These are phyloP conservation scores for Hypoxylon sp. DNA, from an alignment of 2,329 filamentous ascomycete species.

Conservation along the genomic window DNA sequence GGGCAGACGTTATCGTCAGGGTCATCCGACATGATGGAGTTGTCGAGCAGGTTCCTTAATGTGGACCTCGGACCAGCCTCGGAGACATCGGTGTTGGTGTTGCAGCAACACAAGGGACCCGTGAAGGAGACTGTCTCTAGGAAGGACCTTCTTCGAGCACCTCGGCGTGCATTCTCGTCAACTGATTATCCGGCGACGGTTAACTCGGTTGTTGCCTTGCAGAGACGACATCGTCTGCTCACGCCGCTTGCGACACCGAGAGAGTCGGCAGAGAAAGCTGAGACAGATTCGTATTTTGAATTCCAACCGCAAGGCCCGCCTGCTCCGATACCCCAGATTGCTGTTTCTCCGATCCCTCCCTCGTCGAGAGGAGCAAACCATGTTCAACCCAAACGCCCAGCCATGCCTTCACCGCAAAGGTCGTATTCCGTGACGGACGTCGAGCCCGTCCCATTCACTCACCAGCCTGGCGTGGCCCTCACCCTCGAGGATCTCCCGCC, in stretches of 20 bases:
- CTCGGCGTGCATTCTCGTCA: slow-evolving; percentile 53
- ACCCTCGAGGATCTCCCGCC: slow-evolving; percentile 68
- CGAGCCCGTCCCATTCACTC: slow-evolving; percentile 67
- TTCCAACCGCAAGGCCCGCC: slow-evolving; percentile 19
- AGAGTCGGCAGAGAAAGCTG: slow-evolving; percentile 34
- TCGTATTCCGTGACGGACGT: slow-evolving; percentile 74
- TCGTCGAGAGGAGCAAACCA: slow-evolving; percentile 22
- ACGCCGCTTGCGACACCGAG: slow-evolving; percentile 46
- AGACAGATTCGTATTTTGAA: slow-evolving; percentile 47
- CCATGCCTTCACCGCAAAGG: slow-evolving; percentile 64
- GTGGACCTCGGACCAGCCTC: slow-evolving; percentile 46
- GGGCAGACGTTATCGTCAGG: slow-evolving; percentile 43
- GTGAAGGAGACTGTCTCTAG: slow-evolving; percentile 40
- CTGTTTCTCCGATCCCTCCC: slow-evolving; percentile 39
- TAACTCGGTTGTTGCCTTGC: slow-evolving; percentile 38
- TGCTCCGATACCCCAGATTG: slow-evolving; percentile 16
- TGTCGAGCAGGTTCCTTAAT: slow-evolving; percentile 50
- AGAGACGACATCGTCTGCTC: slow-evolving; percentile 40
- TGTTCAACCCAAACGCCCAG: slow-evolving; percentile 51
- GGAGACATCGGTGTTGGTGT: slow-evolving; percentile 45
- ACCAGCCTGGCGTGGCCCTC: slow-evolving; percentile 62
- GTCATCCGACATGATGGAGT: slow-evolving; percentile 48
- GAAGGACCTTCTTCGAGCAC: slow-evolving; percentile 40
- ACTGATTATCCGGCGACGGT: slow-evolving; percentile 49
- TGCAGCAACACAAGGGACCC: slow-evolving; percentile 36